Conservation (phyloP, 805 yeast genomes). For the Candida argentea region DNA sequence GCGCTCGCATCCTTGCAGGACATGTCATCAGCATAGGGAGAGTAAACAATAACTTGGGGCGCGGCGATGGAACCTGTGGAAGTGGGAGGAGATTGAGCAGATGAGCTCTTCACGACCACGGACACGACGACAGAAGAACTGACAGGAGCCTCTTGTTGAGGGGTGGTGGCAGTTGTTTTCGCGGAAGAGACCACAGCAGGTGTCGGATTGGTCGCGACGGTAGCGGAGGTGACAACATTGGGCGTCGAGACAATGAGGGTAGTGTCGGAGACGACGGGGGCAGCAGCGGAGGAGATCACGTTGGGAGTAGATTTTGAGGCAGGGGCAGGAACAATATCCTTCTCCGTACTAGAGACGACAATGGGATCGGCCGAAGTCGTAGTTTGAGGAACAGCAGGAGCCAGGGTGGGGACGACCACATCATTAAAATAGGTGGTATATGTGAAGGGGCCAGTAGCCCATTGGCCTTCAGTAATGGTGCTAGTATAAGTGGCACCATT, state of each 20-base stretch:
- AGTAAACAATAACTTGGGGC: conserved; percentile 60
- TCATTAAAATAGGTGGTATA: conserved; percentile 18
- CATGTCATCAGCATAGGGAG: conserved; percentile 66
- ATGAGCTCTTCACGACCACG: too few species aligned
- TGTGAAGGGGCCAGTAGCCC: conserved; percentile 25
- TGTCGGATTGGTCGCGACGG: conserved; percentile 6
- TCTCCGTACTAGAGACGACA: conserved; percentile 15
- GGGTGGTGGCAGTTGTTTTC: conserved; percentile 3
- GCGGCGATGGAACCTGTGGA: conserved; percentile 16
- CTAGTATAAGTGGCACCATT: conserved; percentile 41
- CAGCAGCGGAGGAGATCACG: conserved; percentile 18
- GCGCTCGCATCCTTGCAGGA: conserved; percentile 51
- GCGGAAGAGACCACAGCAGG: conserved; percentile 9
- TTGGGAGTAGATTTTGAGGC: conserved; percentile 14
- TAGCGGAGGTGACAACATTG: conserved; percentile 4
- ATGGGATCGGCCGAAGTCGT: conserved; percentile 13
- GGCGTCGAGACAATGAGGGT: neutral
- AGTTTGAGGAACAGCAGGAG: conserved; percentile 1
- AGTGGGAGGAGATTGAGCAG: conserved; percentile 3
- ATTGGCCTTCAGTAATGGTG: conserved; percentile 26
- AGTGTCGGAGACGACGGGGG: conserved; percentile 6
- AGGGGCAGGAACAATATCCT: conserved; percentile 6
- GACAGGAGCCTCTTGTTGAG: neutral
- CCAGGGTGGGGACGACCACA: conserved; percentile 3
- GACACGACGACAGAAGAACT: too few species aligned